These are phyloP conservation scores for Serendipita indica DNA, from an alignment of 768 basidiomycete genomes.

Conservation along the genomic window DNA sequence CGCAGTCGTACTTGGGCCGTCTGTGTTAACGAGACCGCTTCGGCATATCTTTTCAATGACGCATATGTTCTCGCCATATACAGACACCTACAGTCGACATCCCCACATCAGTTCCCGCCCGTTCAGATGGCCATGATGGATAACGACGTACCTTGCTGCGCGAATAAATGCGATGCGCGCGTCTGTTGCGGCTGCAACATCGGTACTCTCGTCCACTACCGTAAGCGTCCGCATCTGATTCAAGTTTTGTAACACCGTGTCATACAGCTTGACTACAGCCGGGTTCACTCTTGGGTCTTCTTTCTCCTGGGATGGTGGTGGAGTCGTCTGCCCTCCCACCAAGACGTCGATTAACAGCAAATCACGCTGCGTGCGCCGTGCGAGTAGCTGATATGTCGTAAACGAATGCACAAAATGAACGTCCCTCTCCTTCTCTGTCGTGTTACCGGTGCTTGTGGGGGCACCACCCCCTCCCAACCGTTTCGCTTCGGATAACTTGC, in stretches of 20 bases:
- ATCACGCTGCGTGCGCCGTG: constrained; percentile 79
- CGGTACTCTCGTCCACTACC: constrained; percentile 77
- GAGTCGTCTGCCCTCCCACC: constrained; percentile 23
- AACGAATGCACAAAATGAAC: constrained; percentile 77
- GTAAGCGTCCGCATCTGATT: constrained; percentile 70
- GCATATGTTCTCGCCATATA: constrained; percentile 67
- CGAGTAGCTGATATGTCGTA: constrained; percentile 74
- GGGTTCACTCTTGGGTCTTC: constrained; percentile 65
- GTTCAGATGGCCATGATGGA: not conserved
- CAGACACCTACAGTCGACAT: constrained; percentile 38
- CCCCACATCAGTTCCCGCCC: not conserved
- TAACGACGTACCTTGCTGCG: constrained; percentile 43
- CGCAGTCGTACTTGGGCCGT: constrained; percentile 60
- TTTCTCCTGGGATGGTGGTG: constrained; percentile 27
- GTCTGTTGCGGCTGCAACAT: constrained; percentile 65
- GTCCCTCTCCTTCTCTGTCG: constrained; percentile 41
- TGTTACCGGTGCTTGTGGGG: not conserved
- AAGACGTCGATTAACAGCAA: constrained; percentile 60
- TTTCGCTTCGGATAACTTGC: constrained; percentile 69
- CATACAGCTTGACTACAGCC: constrained; percentile 70
- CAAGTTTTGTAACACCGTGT: constrained; percentile 72
- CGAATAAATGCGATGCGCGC: constrained; percentile 59
- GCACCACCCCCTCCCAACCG: constrained; percentile 7
- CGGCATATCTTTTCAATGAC: constrained; percentile 50
- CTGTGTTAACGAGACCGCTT: constrained; percentile 55